A percentile compares a stretch with the other conserved stretches of the same genome.
These are phyloP conservation scores for Thymus mandschuricus DNA, from an alignment of 257 asterid genomes.

Conservation along the genomic window DNA sequence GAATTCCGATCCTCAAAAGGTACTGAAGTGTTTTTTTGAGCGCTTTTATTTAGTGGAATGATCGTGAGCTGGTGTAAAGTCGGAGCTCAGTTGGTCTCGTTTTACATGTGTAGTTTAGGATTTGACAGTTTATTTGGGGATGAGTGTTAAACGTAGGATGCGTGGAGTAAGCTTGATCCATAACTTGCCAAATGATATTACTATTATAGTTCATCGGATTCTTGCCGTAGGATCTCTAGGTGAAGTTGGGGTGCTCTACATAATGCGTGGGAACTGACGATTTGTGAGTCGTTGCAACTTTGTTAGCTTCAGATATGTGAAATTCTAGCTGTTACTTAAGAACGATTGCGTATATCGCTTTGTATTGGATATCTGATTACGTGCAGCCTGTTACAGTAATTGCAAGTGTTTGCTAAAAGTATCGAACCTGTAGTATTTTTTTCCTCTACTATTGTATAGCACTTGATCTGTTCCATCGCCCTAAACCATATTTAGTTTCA, in stretches of 20 bases:
- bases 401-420: constrained; percentile 3
- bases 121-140: not conserved
- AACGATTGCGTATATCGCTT: constrained; percentile 2
- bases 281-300: not conserved
- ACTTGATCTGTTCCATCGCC: not conserved
- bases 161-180: not conserved
- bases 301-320: not conserved
- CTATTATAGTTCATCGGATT: not conserved
- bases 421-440: not conserved
- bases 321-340: constrained; percentile 4
- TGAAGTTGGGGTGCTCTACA: not conserved
- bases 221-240: not conserved
- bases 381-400: not conserved
- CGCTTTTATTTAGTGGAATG: not conserved
- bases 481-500: not conserved
- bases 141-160: not conserved
- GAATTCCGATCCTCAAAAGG: constrained; percentile 75
- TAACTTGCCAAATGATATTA: not conserved
- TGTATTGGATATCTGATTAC: not conserved
- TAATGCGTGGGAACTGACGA: not conserved
- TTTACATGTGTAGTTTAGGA: constrained; percentile 4
- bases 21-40: constrained; percentile 21
- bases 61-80: not conserved
- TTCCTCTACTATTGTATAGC: not conserved
- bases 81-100: not conserved